phyloP scores from a whole-genome alignment of 2,329 filamentous ascomycete genomes.

The Cryphonectria naterciae region DNA sequence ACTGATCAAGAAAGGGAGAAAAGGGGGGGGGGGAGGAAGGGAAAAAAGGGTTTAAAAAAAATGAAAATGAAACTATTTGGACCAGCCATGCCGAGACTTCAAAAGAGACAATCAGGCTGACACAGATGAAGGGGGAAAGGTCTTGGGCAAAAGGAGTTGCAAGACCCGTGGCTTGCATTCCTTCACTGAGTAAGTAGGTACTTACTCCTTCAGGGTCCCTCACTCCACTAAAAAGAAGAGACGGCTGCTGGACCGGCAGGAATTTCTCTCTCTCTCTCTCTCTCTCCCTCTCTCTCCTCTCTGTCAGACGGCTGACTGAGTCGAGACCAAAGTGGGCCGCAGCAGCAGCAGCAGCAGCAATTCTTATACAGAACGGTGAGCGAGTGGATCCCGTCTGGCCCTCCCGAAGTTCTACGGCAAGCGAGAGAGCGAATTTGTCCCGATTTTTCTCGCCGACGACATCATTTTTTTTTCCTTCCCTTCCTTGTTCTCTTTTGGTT shows the following conservation, averaged over 20 bases:
- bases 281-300: not conserved
- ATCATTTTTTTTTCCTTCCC: not conserved
- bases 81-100: too few species aligned
- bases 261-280: too few species aligned
- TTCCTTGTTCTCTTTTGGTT: too few species aligned
- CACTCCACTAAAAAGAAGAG: too few species aligned
- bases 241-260: too few species aligned
- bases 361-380: not conserved
- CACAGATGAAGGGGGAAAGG: not conserved
- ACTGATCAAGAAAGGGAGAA: not conserved
- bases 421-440: not conserved
- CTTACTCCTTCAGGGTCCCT: not conserved
- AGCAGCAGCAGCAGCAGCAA: not conserved
- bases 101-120: not conserved
- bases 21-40: too few species aligned
- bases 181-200: not conserved
- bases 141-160: not conserved
- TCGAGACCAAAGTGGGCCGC: slow-evolving; percentile 8
- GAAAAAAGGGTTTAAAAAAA: too few species aligned
- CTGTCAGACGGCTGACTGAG: not conserved
- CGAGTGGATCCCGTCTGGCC: slow-evolving; percentile 21
- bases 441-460: slow-evolving; percentile 7
- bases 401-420: slow-evolving; percentile 10
- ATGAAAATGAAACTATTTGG: too few species aligned
- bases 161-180: not conserved